These are phyloP conservation scores for Schizonepeta tenuifolia DNA, from an alignment of 257 asterid genomes.

Conservation along the genomic window DNA sequence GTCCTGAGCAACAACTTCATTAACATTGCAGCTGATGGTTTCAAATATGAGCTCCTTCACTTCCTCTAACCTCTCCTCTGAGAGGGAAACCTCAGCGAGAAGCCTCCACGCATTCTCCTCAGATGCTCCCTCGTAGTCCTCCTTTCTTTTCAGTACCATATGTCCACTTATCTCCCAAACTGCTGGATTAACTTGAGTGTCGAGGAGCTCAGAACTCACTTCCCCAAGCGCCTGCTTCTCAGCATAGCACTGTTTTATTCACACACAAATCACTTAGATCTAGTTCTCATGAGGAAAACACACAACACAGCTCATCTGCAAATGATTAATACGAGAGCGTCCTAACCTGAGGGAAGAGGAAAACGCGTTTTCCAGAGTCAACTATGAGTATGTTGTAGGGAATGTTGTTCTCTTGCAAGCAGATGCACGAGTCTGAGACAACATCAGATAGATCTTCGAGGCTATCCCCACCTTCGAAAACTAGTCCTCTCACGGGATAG, in stretches of 20 bases:
- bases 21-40: conserved; percentile 46
- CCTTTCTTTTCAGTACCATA: conserved; percentile 84
- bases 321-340: background rate
- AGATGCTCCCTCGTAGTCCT: conserved; percentile 77
- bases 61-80: conserved; percentile 79
- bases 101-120: conserved; percentile 89
- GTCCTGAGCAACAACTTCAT: conserved; percentile 36
- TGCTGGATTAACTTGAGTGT: conserved; percentile 92
- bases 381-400: conserved; percentile 80
- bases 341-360: conserved; percentile 86
- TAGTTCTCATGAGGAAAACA: no score
- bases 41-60: conserved; percentile 79
- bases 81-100: conserved; percentile 90
- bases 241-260: conserved; percentile 73
- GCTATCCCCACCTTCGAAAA: conserved; percentile 68
- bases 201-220: conserved; percentile 76
- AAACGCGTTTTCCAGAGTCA: conserved; percentile 76
- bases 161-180: conserved; percentile 98
- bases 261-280: conserved; percentile 10
- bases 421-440: conserved; percentile 73
- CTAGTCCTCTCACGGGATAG: conserved; percentile 83
- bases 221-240: conserved; percentile 96
- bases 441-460: conserved; percentile 64
- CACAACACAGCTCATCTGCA: background rate
- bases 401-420: conserved; percentile 81